A percentile compares a stretch with the other conserved stretches of the same genome.
phyloP scores from a whole-genome alignment of 1,139 yeast species.

The Zygotorulaspora mrakii region DNA sequence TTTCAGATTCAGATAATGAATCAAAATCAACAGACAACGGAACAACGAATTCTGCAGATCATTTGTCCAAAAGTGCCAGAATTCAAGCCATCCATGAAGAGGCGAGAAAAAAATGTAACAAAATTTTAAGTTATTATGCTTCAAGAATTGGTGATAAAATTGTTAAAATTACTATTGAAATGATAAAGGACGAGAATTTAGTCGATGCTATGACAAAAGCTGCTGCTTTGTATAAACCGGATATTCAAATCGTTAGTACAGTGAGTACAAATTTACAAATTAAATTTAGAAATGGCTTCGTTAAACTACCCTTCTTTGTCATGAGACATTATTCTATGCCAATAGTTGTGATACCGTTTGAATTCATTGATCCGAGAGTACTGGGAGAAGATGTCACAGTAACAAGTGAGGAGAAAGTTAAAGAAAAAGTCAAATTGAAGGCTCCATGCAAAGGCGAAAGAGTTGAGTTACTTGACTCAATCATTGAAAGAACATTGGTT shows the following conservation, averaged over 20 bases:
- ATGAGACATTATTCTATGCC: constrained; percentile 37
- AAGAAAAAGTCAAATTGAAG: neutral
- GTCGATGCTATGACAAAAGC: constrained; percentile 50
- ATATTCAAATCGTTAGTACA: constrained; percentile 44
- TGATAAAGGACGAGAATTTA: constrained; percentile 42
- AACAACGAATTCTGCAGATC: constrained; percentile 4
- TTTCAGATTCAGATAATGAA: constrained; percentile 12
- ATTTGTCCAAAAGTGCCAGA: constrained; percentile 14
- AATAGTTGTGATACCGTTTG: constrained; percentile 36
- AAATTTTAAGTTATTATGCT: constrained; percentile 43
- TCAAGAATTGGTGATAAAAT: constrained; percentile 38
- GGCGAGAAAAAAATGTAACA: constrained; percentile 43
- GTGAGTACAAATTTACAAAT: constrained; percentile 37
- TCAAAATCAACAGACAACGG: constrained; percentile 1
- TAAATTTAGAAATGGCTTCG: constrained; percentile 33
- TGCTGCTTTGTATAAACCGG: constrained; percentile 54
- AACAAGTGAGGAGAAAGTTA: neutral
- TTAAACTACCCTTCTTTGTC: constrained; percentile 38
- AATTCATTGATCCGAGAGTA: constrained; percentile 32
- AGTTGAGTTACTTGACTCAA: constrained; percentile 17
- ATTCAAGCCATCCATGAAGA: constrained; percentile 31
- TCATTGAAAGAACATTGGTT: constrained; percentile 23
- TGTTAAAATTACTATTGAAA: constrained; percentile 53
- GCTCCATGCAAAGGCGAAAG: constrained; percentile 12
- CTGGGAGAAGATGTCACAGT: constrained; percentile 20